phyloP scores from a whole-genome alignment of 352 stramenopile species.

The Hyaloperonospora arabidopsidis region DNA sequence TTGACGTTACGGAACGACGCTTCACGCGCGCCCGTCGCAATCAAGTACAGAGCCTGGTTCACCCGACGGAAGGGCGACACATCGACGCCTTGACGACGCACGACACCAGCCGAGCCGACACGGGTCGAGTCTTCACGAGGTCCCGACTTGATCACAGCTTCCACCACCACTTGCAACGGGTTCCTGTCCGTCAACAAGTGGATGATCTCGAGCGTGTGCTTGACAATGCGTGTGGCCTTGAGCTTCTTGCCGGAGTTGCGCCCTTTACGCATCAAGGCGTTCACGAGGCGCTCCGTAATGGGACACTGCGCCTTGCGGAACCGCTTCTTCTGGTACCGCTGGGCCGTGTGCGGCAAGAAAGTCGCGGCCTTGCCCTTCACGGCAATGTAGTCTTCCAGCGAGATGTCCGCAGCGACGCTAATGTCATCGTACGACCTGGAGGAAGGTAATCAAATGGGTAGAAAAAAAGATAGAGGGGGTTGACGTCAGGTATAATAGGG shows the following conservation, averaged over 20 bases:
- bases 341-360: slow-evolving; percentile 98
- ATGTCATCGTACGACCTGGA: slow-evolving; percentile 97
- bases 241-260: slow-evolving; percentile 99
- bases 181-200: slow-evolving; percentile 99
- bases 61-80: slow-evolving; percentile 98
- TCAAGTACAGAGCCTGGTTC: slow-evolving; percentile 98
- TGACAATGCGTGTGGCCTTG: slow-evolving; percentile 97
- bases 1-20: slow-evolving; percentile 99
- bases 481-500: no score
- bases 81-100: slow-evolving; percentile 99
- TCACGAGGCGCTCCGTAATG: slow-evolving; percentile 97
- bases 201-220: slow-evolving; percentile 99
- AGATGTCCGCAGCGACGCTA: slow-evolving; percentile 95
- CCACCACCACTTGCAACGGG: slow-evolving; percentile 95
- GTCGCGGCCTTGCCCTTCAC: slow-evolving; percentile 97
- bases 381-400: slow-evolving; percentile 98
- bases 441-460: slow-evolving; percentile 2
- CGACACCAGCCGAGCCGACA: slow-evolving; percentile 98
- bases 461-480: neutral
- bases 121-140: slow-evolving; percentile 99
- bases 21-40: slow-evolving; percentile 96
- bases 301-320: slow-evolving; percentile 99
- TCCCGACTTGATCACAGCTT: slow-evolving; percentile 90
- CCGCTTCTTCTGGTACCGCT: slow-evolving; percentile 99
- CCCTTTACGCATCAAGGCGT: slow-evolving; percentile 97